phyloP scores from a whole-genome alignment of 2,329 filamentous ascomycete species.

The Exophiala lecanii-corni region DNA sequence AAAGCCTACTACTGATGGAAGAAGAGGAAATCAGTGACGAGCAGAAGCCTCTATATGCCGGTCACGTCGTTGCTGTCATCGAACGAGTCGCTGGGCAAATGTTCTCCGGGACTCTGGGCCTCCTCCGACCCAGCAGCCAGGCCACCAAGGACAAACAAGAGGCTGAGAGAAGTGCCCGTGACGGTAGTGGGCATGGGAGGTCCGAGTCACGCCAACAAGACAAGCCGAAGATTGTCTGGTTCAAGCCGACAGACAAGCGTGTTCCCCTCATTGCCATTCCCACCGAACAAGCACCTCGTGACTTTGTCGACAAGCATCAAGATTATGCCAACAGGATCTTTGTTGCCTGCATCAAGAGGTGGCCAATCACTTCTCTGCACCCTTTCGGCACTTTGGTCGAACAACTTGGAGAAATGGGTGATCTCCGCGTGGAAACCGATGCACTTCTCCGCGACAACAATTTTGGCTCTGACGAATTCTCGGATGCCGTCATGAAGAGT shows the following conservation, averaged over 20 bases:
- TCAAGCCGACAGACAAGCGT: conserved; percentile 98
- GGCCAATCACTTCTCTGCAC: conserved; percentile 99
- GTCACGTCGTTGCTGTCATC: conserved; percentile 94
- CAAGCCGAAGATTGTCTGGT: conserved; percentile 99
- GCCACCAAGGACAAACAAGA: conserved; percentile 99
- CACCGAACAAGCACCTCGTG: conserved; percentile 92
- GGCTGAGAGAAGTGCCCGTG: conserved; percentile 85
- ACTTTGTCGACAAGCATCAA: conserved; percentile 98
- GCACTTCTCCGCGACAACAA: conserved; percentile 97
- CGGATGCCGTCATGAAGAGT: conserved; percentile 89
- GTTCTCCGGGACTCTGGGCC: conserved; percentile 94
- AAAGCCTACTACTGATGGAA: conserved; percentile 92
- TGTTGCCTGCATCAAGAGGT: conserved; percentile 97
- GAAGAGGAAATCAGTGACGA: conserved; percentile 99
- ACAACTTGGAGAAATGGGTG: conserved; percentile 94
- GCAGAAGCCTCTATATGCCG: conserved; percentile 93
- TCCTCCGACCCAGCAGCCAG: conserved; percentile 93
- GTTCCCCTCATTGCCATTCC: conserved; percentile 97
- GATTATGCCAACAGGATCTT: conserved; percentile 98
- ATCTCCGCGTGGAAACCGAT: conserved; percentile 96
- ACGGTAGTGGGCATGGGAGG: conserved; percentile 69
- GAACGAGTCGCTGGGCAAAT: conserved; percentile 97
- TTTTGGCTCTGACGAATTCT: conserved; percentile 95
- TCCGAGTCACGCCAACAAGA: conserved; percentile 83
- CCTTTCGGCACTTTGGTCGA: conserved; percentile 97